Base-by-base conservation (phyloP, 441 rosid genomes). In the Biscutella auriculata region DNA sequence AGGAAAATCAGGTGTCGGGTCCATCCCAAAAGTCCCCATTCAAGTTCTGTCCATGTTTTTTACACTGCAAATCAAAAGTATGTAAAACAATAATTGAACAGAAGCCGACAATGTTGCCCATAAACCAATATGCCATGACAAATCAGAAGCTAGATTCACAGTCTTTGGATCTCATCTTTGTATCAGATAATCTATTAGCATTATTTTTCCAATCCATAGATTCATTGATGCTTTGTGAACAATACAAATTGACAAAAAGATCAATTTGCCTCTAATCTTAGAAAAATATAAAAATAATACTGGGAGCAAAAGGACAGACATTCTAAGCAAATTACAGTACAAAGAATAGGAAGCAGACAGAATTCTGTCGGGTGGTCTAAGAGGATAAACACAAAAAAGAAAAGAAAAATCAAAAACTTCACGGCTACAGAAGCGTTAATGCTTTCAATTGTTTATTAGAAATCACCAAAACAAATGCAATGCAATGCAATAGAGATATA, bases 11-110 rank as follows among this genome's bases (percentile, higher is more conserved):
- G 65, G 48, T 51, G 54, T 60, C 46, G 6, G 53, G 27, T 76
- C 76, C 73, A 77, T 72, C 37, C 67, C 73, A 71, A 68, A 47
- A 52, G 55, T 28, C 30, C 39, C 29, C 66, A 58, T 47, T 62
- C 54, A 57, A 60, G 61, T 65, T 57, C 30, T 57, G 59, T 53
- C 35, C 43, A 52, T 13, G 57, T 15, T 25, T 19, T 14, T 44
- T 53, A 53, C 57, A 57, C 58, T 57, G 39, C 3, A 55, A 21
- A 27, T 25, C 7, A 17, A 28, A 63, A 35, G 39, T 17, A 53
- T 11, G 51, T 51, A 63, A 40, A n/a, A n/a, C 37, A 65, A 58
- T 57, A 42, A 66, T 42, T 27, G 40, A 51, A 56, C 45, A 56
- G 37, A 48, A 40, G 2, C 21, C 10, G 37, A 65, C 51, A 65